Base-by-base conservation (phyloP, 169 alveolate genomes). In the Plasmodium chabaudi region DNA sequence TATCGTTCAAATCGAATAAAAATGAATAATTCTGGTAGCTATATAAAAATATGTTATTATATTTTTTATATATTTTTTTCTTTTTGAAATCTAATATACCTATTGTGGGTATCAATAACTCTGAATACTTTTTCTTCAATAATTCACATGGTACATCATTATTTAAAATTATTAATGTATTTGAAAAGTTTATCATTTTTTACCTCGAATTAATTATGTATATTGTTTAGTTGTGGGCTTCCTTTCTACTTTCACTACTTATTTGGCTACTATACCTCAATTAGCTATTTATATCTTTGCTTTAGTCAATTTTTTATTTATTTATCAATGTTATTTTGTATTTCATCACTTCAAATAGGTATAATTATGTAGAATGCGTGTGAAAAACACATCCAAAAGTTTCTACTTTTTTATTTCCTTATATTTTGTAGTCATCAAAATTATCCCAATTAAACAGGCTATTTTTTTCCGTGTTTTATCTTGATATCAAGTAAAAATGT, bases 121-220 rank as follows among this genome's bases (percentile, higher is more conserved):
- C 56, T 3, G 19, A n/a, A n/a, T 79, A 79, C 13, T 79, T 79
- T 25, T 79, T 79, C 46, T 59, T 79, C 15, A 79, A 49, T 70
- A 79, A 9, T n/a, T 79, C 79, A 25, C 89, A 79, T 1, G 89
- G 89, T n/a, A 12, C 73, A 25, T 79, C 89, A 9, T 79, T 79
- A 79, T 79, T 79, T 39, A 79, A 70, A 44, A 79, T 79, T 67
- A 79, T 47, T 59, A 79, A 70, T 21, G 89, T 67, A 53, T 79
- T 65, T 51, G 46, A 46, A 55, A 79, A 79, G 15, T 79, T 79
- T 46, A 79, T 79, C 71, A 79, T 79, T 56, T 65, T 72, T 75
- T 15, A 21, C 7, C 51, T 59, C 21, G 59, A 69, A 23, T 9
- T 10, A 39, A 13, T 69, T 25, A 46, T 7, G 15, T 69, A 15